Conservation (phyloP, 495 filamentous ascomycete genomes). For the Hypoxylon cercidicola region DNA sequence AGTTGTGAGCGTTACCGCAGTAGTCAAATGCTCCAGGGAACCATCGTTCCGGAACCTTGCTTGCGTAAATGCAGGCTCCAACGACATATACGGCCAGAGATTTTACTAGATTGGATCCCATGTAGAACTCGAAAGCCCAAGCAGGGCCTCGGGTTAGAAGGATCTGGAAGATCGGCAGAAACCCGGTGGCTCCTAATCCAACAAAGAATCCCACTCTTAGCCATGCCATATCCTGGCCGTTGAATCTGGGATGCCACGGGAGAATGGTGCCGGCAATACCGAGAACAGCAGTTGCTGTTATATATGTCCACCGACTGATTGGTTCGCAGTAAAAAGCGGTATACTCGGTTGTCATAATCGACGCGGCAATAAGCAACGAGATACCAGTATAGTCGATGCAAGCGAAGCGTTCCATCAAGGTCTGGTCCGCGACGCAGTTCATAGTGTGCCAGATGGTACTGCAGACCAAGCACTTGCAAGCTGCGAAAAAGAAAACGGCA, state of each 20-base stretch:
- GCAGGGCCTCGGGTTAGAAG: slow-evolving; percentile 75
- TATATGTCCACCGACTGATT: slow-evolving; percentile 85
- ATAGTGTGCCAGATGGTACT: slow-evolving; percentile 98
- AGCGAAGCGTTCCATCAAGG: slow-evolving; percentile 91
- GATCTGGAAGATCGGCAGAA: slow-evolving; percentile 87
- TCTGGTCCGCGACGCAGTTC: slow-evolving; percentile 91
- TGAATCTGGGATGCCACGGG: slow-evolving; percentile 97
- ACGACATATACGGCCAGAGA: slow-evolving; percentile 84
- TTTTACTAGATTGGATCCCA: slow-evolving; percentile 79
- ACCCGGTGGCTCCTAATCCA: slow-evolving; percentile 87
- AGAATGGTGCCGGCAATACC: slow-evolving; percentile 90
- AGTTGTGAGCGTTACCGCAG: slow-evolving; percentile 91
- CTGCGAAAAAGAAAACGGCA: slow-evolving; percentile 95
- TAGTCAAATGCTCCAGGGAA: slow-evolving; percentile 94
- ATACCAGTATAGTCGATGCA: slow-evolving; percentile 99
- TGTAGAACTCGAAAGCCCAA: slow-evolving; percentile 85
- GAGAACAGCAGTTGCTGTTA: slow-evolving; percentile 80
- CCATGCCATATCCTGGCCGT: slow-evolving; percentile 91
- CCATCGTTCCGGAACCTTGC: slow-evolving; percentile 93
- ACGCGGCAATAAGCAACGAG: slow-evolving; percentile 92
- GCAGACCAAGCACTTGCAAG: slow-evolving; percentile 95
- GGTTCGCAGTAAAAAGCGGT: slow-evolving; percentile 99
- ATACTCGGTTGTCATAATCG: slow-evolving; percentile 98
- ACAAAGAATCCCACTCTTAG: slow-evolving; percentile 92
- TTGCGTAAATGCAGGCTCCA: slow-evolving; percentile 90